Conservation (phyloP, 2,329 filamentous ascomycete species). For the Plectosphaerella plurivora region DNA sequence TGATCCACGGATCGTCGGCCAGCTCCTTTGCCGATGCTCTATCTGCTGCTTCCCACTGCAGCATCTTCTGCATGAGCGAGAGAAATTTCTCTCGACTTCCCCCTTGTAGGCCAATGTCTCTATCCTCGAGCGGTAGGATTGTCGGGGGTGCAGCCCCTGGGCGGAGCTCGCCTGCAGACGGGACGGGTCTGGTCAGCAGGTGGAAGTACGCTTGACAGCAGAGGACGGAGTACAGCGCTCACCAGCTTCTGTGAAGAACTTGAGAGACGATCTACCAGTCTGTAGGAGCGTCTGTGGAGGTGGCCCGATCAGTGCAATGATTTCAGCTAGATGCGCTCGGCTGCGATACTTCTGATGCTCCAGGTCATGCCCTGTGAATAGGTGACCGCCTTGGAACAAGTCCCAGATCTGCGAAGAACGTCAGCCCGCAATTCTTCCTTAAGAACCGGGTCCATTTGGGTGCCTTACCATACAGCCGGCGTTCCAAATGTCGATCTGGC, state of each 20-base stretch:
- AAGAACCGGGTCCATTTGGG: neutral
- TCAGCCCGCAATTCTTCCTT: neutral
- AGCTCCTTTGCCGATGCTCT: slow-evolving; percentile 23
- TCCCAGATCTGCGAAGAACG: slow-evolving; percentile 37
- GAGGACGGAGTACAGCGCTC: slow-evolving; percentile 7
- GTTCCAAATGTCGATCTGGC: slow-evolving; percentile 48
- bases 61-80: slow-evolving; percentile 28
- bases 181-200: neutral
- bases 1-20: slow-evolving; percentile 23
- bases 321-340: slow-evolving; percentile 43
- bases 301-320: slow-evolving; percentile 38
- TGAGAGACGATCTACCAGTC: slow-evolving; percentile 20
- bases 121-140: slow-evolving; percentile 24
- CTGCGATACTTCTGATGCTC: slow-evolving; percentile 32
- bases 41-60: slow-evolving; percentile 28
- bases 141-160: slow-evolving; percentile 13
- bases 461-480: slow-evolving; percentile 9
- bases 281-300: slow-evolving; percentile 30
- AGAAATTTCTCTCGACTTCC: slow-evolving; percentile 24
- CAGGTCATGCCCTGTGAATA: slow-evolving; percentile 37
- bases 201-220: neutral
- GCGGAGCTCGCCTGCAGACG: slow-evolving; percentile 19
- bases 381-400: slow-evolving; percentile 36
- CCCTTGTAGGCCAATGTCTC: slow-evolving; percentile 29
- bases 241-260: slow-evolving; percentile 34